These are phyloP conservation scores for Aspergillus wentii DNA, from an alignment of 495 filamentous ascomycete species.

Conservation along the genomic window DNA sequence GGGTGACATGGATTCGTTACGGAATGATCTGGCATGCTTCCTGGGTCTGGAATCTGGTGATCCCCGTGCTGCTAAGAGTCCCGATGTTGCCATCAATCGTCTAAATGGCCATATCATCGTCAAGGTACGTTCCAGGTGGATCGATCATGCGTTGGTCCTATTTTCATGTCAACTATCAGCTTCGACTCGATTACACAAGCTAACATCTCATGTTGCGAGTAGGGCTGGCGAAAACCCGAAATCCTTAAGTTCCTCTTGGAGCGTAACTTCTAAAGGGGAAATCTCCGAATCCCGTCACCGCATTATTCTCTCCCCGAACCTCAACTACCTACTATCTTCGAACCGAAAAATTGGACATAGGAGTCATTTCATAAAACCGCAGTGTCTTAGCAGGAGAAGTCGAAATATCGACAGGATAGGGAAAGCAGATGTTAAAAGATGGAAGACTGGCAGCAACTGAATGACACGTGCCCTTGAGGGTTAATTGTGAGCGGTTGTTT, in stretches of 20 bases:
- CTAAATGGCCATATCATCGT: slow-evolving; percentile 61
- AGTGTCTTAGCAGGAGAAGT: too few relatives aligned
- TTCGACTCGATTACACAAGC: too few relatives aligned
- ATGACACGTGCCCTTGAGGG: too few relatives aligned
- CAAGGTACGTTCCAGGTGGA: slow-evolving; percentile 42
- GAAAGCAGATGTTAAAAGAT: too few relatives aligned
- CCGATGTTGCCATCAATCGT: slow-evolving; percentile 51
- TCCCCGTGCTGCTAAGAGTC: slow-evolving; percentile 18
- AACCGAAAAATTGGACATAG: too few relatives aligned
- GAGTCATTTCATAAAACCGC: too few relatives aligned
- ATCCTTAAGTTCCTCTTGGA: slow-evolving; percentile 44
- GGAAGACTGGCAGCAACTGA: too few relatives aligned
- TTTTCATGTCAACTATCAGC: too few relatives aligned
- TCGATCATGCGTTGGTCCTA: not conserved
- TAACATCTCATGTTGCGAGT: slow-evolving; percentile 1
- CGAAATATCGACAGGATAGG: too few relatives aligned
- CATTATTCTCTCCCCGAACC: slow-evolving; percentile 1
- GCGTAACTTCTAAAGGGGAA: slow-evolving; percentile 37
- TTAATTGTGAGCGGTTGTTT: too few relatives aligned
- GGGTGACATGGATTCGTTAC: slow-evolving; percentile 58
- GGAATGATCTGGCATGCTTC: slow-evolving; percentile 41
- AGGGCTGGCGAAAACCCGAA: slow-evolving; percentile 50
- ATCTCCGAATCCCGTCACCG: slow-evolving; percentile 6
- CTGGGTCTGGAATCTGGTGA: slow-evolving; percentile 41
- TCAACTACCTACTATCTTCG: too few relatives aligned